phyloP scores from a whole-genome alignment of 1,139 yeast genomes.

The Candida sojae region DNA sequence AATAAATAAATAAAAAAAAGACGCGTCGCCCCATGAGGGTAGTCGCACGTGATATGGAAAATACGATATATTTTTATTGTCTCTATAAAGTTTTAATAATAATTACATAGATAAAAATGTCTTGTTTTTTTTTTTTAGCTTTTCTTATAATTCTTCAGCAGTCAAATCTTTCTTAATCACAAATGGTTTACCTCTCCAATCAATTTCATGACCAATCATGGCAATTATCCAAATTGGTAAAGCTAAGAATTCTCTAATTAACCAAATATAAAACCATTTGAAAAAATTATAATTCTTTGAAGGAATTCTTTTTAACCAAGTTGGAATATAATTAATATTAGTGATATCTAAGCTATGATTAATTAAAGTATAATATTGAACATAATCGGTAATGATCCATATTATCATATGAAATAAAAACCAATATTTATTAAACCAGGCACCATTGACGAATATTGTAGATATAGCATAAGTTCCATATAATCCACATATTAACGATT shows the following conservation, averaged over 20 bases:
- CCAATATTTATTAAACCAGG: conserved; percentile 33
- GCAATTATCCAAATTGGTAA: conserved; percentile 85
- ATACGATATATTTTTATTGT: neutral
- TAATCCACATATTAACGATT: conserved; percentile 65
- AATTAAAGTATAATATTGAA: conserved; percentile 54
- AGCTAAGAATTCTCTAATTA: conserved; percentile 69
- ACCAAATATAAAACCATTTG: conserved; percentile 53
- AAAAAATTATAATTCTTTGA: conserved; percentile 14
- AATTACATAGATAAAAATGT: neutral
- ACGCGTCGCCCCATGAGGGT: neutral
- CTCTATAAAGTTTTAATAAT: neutral
- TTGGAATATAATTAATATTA: conserved; percentile 25
- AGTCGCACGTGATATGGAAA: neutral
- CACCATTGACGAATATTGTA: conserved; percentile 37
- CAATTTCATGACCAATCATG: conserved; percentile 73
- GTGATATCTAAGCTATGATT: conserved; percentile 21
- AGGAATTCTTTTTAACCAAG: conserved; percentile 27
- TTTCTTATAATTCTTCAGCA: conserved; percentile 63
- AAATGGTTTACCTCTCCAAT: conserved; percentile 84
- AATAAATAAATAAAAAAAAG: neutral
- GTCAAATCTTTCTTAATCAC: conserved; percentile 71
- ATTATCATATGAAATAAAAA: conserved; percentile 54
- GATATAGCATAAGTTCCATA: conserved; percentile 66
- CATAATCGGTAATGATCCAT: conserved; percentile 68
- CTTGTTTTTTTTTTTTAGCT: too few species aligned